A percentile compares a stretch with the other conserved stretches of the same genome.
These are phyloP conservation scores for Hydnomerulius pinastri DNA, from an alignment of 768 basidiomycete species.

Conservation along the genomic window DNA sequence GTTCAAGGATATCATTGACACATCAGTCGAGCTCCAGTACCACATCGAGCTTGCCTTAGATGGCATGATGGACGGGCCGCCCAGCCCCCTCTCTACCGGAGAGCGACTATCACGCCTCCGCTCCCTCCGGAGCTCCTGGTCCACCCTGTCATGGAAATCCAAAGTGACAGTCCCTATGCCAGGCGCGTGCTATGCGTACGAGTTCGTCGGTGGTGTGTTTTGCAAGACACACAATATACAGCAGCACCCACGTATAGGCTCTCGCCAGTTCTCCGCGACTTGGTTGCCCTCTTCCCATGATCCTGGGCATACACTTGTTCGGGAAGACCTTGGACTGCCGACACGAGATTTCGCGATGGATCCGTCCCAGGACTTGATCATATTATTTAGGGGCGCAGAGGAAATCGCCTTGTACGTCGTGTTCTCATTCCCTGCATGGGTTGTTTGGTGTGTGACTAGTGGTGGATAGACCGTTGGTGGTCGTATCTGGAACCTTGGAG, in stretches of 20 bases:
- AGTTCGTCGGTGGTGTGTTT: conserved; percentile 62
- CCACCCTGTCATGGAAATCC: conserved; percentile 27
- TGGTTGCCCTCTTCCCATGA: conserved; percentile 22
- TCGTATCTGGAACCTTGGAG: conserved; percentile 21
- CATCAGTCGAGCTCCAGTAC: conserved; percentile 37
- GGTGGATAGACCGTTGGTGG: conserved; percentile 9
- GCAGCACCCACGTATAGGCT: conserved; percentile 27
- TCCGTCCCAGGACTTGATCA: conserved; percentile 61
- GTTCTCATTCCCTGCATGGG: not conserved
- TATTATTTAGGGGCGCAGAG: conserved; percentile 37
- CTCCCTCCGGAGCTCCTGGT: conserved; percentile 39
- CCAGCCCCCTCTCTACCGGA: conserved; percentile 16
- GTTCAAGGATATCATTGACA: conserved; percentile 22
- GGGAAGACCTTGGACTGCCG: conserved; percentile 40
- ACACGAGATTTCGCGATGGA: conserved; percentile 66
- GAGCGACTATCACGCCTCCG: conserved; percentile 38
- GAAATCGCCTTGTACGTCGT: conserved; percentile 14
- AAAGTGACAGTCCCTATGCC: conserved; percentile 30
- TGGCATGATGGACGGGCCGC: conserved; percentile 32
- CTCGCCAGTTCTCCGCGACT: conserved; percentile 24
- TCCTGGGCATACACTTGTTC: conserved; percentile 15
- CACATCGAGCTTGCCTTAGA: conserved; percentile 40
- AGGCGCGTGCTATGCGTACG: conserved; percentile 51
- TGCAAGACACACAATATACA: conserved; percentile 38
- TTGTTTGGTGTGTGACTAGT: not conserved